Evolutionary conservation across 768 basidiomycete species (phyloP), one percentile per base, ranked within the genome.

Genomic region (Cystofilobasidium ferigula): DNA sequence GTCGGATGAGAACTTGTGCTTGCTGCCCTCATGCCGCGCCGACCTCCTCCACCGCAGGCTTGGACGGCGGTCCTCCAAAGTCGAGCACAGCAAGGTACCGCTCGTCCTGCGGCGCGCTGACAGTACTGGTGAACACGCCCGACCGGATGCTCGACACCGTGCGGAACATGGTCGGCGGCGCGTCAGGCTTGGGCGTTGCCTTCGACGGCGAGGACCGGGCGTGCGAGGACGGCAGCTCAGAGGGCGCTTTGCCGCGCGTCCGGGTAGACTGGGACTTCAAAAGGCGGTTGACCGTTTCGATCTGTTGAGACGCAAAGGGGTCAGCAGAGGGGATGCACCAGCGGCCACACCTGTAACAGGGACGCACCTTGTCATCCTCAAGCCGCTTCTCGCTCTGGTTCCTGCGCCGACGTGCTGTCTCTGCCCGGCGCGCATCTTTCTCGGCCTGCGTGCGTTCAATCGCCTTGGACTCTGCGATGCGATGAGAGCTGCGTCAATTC

Each of bases 201-300:
- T 54, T 54, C 35, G 62, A 42, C 48, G 62, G 51, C 35, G 62
- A 40, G 14, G 62, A 36, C 38, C 51, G 53, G 14, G 34, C 13
- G 12, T 32, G 61, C 32, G 18, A 30, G 3, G 56, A 43, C 35
- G 28, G 63, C 26, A 13, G 9, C 14, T 34, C 43, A 45, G 58
- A n/a, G 24, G 45, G 56, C 38, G 24, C 36, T 13, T 16, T 57
- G 6, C 57, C 63, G 35, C 63, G 57, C 9, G 45, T 36, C 7
- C 57, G 57, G 3, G 63, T 43, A 18, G 57, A 47, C 36, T 64
- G 63, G 13, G 57, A 16, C 24, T 58, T 58, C 42, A 64, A 57
- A 13, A 64, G 48, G n/a, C 63, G 57, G 56, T 64, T 64, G 56
- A 64, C 51, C 13, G 63, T 64, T 35, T 64, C 63, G 43, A 64